phyloP scores from a whole-genome alignment of 805 yeast genomes.

The Kluyveromyces nonfermentans region DNA sequence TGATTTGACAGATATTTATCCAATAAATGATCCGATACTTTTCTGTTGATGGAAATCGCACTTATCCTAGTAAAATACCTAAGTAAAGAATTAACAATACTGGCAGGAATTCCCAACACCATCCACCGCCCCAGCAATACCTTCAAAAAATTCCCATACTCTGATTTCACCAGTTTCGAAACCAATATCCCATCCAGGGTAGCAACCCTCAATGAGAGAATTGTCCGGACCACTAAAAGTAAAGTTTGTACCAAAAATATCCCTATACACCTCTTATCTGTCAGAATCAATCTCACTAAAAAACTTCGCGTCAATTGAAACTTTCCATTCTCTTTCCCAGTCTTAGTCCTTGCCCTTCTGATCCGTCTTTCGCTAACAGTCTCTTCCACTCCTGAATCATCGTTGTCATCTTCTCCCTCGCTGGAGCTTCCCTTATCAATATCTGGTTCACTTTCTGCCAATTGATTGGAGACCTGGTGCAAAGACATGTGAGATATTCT shows the following conservation, averaged over 20 bases:
- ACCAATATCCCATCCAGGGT: slow-evolving; percentile 79
- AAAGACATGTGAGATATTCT: slow-evolving; percentile 3
- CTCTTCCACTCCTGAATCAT: slow-evolving; percentile 4
- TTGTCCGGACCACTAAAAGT: slow-evolving; percentile 57
- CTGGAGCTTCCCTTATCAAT: slow-evolving; percentile 6
- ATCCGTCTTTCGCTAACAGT: slow-evolving; percentile 1
- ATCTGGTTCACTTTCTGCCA: slow-evolving; percentile 6
- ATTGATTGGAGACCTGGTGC: neutral
- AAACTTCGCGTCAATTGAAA: slow-evolving; percentile 10
- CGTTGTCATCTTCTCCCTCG: slow-evolving; percentile 1
- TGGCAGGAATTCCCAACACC: slow-evolving; percentile 77
- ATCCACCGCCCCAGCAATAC: slow-evolving; percentile 65
- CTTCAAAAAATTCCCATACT: slow-evolving; percentile 52
- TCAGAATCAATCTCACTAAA: slow-evolving; percentile 17
- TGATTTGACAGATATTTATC: slow-evolving; percentile 61
- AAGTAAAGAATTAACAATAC: slow-evolving; percentile 65
- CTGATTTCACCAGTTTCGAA: slow-evolving; percentile 66
- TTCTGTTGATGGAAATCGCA: slow-evolving; percentile 49
- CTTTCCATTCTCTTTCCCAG: neutral
- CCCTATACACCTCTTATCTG: slow-evolving; percentile 22
- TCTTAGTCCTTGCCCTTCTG: neutral
- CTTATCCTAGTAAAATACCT: slow-evolving; percentile 50
- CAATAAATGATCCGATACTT: slow-evolving; percentile 55
- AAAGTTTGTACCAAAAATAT: slow-evolving; percentile 43
- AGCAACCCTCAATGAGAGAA: slow-evolving; percentile 73